Percentiles rank a stretch among this genome's conserved stretches.
Conservation (phyloP, 805 yeast species). For the Grigorovia jiainica region DNA sequence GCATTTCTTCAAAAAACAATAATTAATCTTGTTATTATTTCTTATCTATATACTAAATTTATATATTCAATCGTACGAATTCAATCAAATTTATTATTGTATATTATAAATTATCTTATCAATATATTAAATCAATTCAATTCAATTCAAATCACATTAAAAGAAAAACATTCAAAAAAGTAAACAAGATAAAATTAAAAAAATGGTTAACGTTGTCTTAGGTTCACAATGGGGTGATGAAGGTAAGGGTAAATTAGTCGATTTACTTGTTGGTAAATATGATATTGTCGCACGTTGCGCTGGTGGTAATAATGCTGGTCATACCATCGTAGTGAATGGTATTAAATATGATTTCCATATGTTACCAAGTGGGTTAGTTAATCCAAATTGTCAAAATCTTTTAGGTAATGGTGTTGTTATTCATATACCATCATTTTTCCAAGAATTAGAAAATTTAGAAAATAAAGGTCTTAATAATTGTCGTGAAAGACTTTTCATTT, state of each 20-base stretch:
- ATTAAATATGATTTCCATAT: conserved; percentile 95
- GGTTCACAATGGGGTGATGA: conserved; percentile 99
- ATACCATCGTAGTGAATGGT: conserved; percentile 87
- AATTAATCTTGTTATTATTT: background rate
- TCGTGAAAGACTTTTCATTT: conserved; percentile 68
- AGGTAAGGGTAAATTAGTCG: conserved; percentile 98
- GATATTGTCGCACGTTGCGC: conserved; percentile 97
- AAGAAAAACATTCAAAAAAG: too few relatives aligned
- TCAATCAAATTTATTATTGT: too few relatives aligned
- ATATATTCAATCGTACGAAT: too few relatives aligned
- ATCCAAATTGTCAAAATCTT: conserved; percentile 80
- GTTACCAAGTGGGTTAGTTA: conserved; percentile 97
- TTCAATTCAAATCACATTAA: too few relatives aligned
- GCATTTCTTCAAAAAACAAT: background rate
- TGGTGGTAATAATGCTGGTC: conserved; percentile 99
- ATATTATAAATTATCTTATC: too few relatives aligned
- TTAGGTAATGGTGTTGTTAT: conserved; percentile 96
- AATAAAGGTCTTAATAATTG: conserved; percentile 57
- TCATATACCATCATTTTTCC: conserved; percentile 87
- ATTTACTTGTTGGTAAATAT: conserved; percentile 84
- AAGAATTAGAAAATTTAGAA: conserved; percentile 74
- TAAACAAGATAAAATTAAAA: too few relatives aligned
- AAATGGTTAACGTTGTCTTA: conserved; percentile 63
- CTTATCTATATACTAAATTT: background rate
- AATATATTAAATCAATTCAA: too few relatives aligned